A percentile compares a stretch with the other conserved stretches of the same genome.
Conservation (phyloP, 176 grass and related monocot genomes). For the Avena insularis region DNA sequence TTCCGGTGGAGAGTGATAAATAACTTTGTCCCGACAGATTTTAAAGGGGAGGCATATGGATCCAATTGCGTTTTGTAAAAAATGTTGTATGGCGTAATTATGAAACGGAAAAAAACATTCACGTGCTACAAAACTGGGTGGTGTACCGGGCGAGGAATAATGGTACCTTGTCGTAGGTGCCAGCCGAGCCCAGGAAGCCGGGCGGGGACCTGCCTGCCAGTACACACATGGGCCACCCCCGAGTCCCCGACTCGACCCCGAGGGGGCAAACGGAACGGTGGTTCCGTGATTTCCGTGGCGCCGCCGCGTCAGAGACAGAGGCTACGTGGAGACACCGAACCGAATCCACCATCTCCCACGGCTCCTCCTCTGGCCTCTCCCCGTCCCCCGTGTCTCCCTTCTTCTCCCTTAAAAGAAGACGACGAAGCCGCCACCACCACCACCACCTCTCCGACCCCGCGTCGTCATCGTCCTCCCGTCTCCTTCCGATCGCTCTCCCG, state of each 20-base stretch:
- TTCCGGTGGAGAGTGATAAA: too few species aligned
- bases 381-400: not conserved
- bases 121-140: too few species aligned
- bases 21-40: too few species aligned
- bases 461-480: not conserved
- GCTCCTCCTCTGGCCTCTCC: not conserved
- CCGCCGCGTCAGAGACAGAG: not conserved
- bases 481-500: not conserved
- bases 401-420: not conserved
- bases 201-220: slow-evolving; percentile 47
- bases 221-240: not conserved
- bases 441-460: not conserved
- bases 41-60: too few species aligned
- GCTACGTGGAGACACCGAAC: not conserved
- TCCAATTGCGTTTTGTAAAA: too few species aligned
- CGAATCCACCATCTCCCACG: not conserved
- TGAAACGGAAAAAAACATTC: too few species aligned
- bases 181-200: slow-evolving; percentile 43
- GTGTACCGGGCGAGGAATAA: slow-evolving; percentile 21
- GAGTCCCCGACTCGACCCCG: not conserved
- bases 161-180: not conserved
- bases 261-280: not conserved
- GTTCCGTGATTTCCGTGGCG: slow-evolving; percentile 2
- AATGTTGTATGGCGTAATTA: too few species aligned
- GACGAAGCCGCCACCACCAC: not conserved